Base-by-base conservation (phyloP, 2,329 filamentous ascomycete genomes). In the Trichoderma simmonsii region DNA sequence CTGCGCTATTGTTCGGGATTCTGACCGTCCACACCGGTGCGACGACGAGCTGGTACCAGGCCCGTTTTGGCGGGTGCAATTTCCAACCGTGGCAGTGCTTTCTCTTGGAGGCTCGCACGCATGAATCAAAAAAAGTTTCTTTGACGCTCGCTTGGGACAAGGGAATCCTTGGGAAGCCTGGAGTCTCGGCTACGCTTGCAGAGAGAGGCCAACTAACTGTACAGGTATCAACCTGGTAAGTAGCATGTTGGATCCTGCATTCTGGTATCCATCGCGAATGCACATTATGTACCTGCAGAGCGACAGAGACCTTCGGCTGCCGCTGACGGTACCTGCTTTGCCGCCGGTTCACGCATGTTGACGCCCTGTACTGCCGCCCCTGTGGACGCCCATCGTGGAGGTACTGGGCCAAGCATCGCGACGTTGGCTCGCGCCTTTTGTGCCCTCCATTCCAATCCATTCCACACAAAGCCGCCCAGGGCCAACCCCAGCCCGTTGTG, bases 31-130 rank as follows among this genome's bases (percentile, higher is more conserved):
- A 59, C 65, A 28, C 57, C 30, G 9, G 66, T 48, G 66, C 56
- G 59, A 69, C 66, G 56, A 48, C 36, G 66, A 26, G 32, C 54
- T 51, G 66, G 34, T 69, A 48, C 66, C 66, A 69, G 66, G 54
- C 66, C 66, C 56, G 66, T 69, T 69, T 69, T 69, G 66, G 66
- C 66, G 66, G 66, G 66, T 69, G 66, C 66, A 69, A 69, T 69
- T 69, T 69, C 66, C 66, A 69, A 61, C 54, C 56, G 66, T 60
- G 66, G 66, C 66, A 43, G 56, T 69, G 66, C 66, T 61, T 60
- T 32, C 26, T 32, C 26, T 60, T 59, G 61, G 21, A 43, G 61
- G 28, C 34, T 28, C 48, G 34, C 51, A n/a, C 54, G 65, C 56
- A 69, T 69, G 66, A 69, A 69, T 69, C 65, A 32, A 69, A 69